These are phyloP conservation scores for Schwanniomyces polymorphus DNA, from an alignment of 805 yeast genomes.

Conservation along the genomic window DNA sequence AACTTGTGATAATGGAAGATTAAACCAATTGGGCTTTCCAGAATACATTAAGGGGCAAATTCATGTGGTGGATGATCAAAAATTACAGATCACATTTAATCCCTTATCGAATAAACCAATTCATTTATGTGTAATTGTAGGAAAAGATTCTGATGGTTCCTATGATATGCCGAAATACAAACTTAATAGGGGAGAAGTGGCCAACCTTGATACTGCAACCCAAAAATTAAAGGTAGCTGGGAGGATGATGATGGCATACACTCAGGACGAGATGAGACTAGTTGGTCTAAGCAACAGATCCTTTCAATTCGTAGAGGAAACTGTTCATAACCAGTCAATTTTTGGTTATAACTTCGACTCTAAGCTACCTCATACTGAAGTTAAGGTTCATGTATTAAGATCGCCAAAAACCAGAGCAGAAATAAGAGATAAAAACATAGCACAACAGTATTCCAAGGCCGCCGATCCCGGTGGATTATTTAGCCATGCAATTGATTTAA, in stretches of 20 bases:
- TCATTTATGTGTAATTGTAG: slow-evolving; percentile 78
- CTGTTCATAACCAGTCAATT: slow-evolving; percentile 23
- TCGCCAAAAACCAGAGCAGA: slow-evolving; percentile 68
- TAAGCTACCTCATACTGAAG: slow-evolving; percentile 51
- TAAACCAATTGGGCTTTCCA: slow-evolving; percentile 25
- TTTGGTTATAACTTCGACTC: slow-evolving; percentile 49
- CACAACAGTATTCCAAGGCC: slow-evolving; percentile 84
- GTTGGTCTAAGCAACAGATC: slow-evolving; percentile 77
- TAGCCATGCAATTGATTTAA: slow-evolving; percentile 75
- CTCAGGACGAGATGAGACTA: slow-evolving; percentile 83
- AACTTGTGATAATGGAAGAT: slow-evolving; percentile 42
- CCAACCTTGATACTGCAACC: slow-evolving; percentile 68
- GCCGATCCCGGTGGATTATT: slow-evolving; percentile 74
- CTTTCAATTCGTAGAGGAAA: slow-evolving; percentile 69
- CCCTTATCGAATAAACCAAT: slow-evolving; percentile 74
- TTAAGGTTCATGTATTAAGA: slow-evolving; percentile 77
- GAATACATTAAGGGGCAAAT: slow-evolving; percentile 13
- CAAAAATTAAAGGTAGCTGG: slow-evolving; percentile 78
- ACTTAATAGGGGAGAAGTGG: slow-evolving; percentile 52
- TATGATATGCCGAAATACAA: slow-evolving; percentile 70
- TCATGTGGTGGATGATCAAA: slow-evolving; percentile 20
- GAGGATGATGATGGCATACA: slow-evolving; percentile 86
- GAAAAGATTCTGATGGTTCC: slow-evolving; percentile 66
- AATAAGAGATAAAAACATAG: slow-evolving; percentile 72
- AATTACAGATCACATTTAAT: slow-evolving; percentile 24